Evolutionary conservation across 2,329 filamentous ascomycete species (phyloP).

Genomic region (Ascosphaera aggregata): DNA sequence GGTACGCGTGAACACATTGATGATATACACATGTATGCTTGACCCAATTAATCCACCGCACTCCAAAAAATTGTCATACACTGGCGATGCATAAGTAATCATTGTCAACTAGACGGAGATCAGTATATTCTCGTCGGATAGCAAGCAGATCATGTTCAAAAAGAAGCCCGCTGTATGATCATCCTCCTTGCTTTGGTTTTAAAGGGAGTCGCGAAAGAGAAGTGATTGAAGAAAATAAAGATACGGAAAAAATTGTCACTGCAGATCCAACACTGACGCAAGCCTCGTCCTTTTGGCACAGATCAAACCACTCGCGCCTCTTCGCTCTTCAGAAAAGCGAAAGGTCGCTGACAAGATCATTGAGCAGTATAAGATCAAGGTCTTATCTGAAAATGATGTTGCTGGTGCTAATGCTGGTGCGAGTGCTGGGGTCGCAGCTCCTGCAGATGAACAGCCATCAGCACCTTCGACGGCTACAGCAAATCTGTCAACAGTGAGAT

Average conservation of each 20-base stretch:
- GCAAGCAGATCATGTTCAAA: conserved; percentile 31
- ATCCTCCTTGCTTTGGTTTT: too few species aligned
- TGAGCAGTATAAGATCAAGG: conserved; percentile 30
- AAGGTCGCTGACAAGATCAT: conserved; percentile 46
- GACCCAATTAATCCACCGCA: too few species aligned
- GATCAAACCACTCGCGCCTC: conserved; percentile 42
- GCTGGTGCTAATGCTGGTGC: conserved; percentile 9
- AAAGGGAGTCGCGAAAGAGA: too few species aligned
- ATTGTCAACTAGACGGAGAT: too few species aligned
- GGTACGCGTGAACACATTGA: too few species aligned
- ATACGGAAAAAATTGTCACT: too few species aligned
- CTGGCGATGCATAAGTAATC: too few species aligned
- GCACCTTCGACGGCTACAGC: conserved; percentile 17
- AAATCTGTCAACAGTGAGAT: conserved; percentile 28
- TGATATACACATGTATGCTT: too few species aligned
- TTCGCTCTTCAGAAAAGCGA: conserved; percentile 43
- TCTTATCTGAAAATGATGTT: conserved; percentile 17
- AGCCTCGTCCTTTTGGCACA: conserved; percentile 8
- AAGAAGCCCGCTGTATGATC: conserved; percentile 39
- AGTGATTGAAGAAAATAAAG: too few species aligned
- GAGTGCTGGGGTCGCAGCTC: too few species aligned
- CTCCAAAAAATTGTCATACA: too few species aligned
- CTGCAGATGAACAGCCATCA: conserved; percentile 11
- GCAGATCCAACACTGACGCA: conserved; percentile 10
- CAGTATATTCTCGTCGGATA: not conserved